phyloP scores from a whole-genome alignment of 2,329 filamentous ascomycete genomes.

The Fusarium incarnatum region DNA sequence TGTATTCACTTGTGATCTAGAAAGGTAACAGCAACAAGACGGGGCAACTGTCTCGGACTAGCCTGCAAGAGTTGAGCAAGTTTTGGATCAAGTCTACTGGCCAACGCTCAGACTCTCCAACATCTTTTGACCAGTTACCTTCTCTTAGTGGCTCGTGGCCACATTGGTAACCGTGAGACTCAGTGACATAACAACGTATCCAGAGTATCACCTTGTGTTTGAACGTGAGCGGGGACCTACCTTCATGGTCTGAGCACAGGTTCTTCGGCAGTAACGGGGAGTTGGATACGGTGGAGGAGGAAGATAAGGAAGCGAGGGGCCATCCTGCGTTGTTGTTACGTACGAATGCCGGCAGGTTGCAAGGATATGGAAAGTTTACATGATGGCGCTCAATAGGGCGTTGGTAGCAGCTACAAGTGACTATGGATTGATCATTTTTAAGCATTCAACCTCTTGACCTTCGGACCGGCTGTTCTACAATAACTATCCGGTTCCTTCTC shows the following conservation, averaged over 20 bases:
- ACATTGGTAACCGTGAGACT: constrained; percentile 15
- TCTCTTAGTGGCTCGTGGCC: background rate
- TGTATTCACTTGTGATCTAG: background rate
- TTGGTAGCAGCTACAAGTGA: background rate
- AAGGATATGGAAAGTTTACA: constrained; percentile 11
- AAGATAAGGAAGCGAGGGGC: constrained; percentile 19
- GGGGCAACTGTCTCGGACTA: background rate
- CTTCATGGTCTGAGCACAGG: constrained; percentile 8
- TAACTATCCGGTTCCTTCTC: background rate
- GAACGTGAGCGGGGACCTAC: constrained; percentile 6
- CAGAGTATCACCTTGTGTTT: background rate
- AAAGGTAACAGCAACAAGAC: background rate
- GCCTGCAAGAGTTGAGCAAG: background rate
- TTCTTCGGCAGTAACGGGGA: constrained; percentile 27
- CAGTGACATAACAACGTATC: background rate
- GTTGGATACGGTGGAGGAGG: constrained; percentile 6
- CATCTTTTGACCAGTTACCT: background rate
- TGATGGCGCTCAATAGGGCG: constrained; percentile 25
- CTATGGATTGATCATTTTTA: background rate
- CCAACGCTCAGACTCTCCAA: background rate
- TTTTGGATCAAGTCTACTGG: background rate
- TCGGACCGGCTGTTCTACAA: background rate
- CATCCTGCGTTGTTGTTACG: constrained; percentile 35
- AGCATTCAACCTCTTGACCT: background rate
- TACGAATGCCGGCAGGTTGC: constrained; percentile 19